Conservation (phyloP, 2,329 filamentous ascomycete genomes). For the Fusarium verrucosum region DNA sequence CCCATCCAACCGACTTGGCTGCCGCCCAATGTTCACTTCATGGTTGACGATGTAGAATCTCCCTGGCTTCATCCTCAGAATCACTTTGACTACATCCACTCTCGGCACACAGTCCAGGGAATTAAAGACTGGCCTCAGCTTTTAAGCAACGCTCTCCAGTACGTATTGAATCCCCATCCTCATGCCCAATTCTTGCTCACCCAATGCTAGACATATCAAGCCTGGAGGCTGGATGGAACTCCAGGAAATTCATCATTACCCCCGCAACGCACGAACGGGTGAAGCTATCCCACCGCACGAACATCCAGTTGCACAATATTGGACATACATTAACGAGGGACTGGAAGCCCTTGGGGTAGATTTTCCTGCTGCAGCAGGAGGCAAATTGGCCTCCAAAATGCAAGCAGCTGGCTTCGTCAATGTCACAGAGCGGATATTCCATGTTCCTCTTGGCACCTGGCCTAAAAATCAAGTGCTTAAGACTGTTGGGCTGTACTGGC, state of each 20-base stretch:
- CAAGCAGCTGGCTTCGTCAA: slow-evolving; percentile 62
- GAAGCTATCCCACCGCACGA: slow-evolving; percentile 49
- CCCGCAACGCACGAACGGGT: slow-evolving; percentile 54
- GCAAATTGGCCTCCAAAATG: slow-evolving; percentile 56
- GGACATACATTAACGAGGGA: slow-evolving; percentile 56
- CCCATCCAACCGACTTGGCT: slow-evolving; percentile 62
- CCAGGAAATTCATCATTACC: slow-evolving; percentile 63
- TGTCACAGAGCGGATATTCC: slow-evolving; percentile 59
- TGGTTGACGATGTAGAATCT: slow-evolving; percentile 67
- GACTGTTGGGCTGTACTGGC: slow-evolving; percentile 62
- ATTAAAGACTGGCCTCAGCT: slow-evolving; percentile 65
- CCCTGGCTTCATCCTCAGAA: slow-evolving; percentile 64
- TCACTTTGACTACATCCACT: slow-evolving; percentile 69
- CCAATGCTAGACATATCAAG: slow-evolving; percentile 56
- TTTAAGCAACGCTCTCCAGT: slow-evolving; percentile 49
- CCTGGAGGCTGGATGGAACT: slow-evolving; percentile 66
- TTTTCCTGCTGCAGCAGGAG: slow-evolving; percentile 55
- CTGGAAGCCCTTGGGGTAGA: slow-evolving; percentile 57
- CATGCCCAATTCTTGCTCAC: background rate
- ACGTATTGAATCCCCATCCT: slow-evolving; percentile 8
- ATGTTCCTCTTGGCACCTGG: slow-evolving; percentile 65
- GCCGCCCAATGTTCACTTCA: slow-evolving; percentile 64
- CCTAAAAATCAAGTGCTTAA: slow-evolving; percentile 61
- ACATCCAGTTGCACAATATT: slow-evolving; percentile 58
- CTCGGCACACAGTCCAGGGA: slow-evolving; percentile 64